Conservation (phyloP, 495 filamentous ascomycete species). For the Bacidia rubella region DNA sequence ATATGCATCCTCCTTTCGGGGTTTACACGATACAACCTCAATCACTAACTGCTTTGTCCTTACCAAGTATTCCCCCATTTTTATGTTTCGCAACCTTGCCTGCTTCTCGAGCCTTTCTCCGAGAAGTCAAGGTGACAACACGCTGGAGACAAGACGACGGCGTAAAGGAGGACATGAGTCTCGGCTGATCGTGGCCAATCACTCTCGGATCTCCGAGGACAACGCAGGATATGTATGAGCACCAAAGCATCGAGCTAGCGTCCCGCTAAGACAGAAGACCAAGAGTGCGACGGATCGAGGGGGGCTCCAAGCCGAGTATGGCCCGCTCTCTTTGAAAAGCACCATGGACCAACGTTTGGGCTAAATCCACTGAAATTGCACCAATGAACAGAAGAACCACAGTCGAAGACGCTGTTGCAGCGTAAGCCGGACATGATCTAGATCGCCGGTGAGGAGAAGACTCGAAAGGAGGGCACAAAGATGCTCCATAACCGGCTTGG, state of each 20-base stretch:
- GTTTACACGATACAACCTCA: too few relatives aligned
- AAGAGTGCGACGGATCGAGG: not conserved
- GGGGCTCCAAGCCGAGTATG: not conserved
- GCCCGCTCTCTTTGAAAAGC: not conserved
- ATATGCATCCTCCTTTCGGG: not conserved
- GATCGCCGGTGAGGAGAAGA: not conserved
- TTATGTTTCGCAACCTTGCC: not conserved
- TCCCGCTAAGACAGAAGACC: not conserved
- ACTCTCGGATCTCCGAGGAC: not conserved
- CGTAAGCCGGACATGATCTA: not conserved
- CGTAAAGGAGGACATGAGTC: not conserved
- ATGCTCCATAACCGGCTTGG: not conserved
- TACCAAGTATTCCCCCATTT: not conserved
- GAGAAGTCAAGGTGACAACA: not conserved
- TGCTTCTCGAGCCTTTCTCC: not conserved
- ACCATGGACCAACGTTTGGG: not conserved
- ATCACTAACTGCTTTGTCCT: too few relatives aligned
- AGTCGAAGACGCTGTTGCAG: not conserved
- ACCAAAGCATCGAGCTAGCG: not conserved
- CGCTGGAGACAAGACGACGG: not conserved
- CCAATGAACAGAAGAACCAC: not conserved
- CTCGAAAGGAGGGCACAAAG: not conserved
- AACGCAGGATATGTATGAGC: not conserved
- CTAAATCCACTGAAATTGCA: not conserved
- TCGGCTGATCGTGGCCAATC: not conserved